Base-by-base conservation (phyloP, 2,329 filamentous ascomycete genomes). In the Aspergillus alliaceus region DNA sequence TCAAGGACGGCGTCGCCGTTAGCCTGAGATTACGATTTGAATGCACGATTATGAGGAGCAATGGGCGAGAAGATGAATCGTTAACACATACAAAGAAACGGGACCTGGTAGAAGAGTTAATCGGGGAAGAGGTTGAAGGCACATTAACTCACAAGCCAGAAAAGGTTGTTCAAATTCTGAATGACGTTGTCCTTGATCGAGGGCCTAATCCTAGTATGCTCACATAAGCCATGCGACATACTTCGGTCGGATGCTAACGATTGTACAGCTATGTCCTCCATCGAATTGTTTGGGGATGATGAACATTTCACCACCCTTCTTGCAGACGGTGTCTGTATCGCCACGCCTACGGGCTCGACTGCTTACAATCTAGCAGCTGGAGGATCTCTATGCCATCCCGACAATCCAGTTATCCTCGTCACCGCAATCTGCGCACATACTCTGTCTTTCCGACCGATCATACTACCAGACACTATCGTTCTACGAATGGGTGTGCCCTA, bases 391-490 rank as follows among this genome's bases (percentile, higher is more conserved):
- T 97, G 92, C 69, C 93, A 98, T 71, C 93, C 93, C 0, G 95
- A 98, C 66, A 98, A 97, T 72, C 95, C 93, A 0, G 93, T 97
- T 48, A 96, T 98, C 75, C 86, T 98, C 2, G 86, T 98, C 6
- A 96, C 93, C 0, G 90, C 93, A 50, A 96, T 98, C 55, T 97
- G 93, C 72, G 91, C 95, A 1, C 93, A 98, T 75, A 97, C 93
- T 0, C 82, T 98, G 3, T 96, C 91, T 2, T 98, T 98, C 82
- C 84, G 95, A 11, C 93, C 93, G n/a, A 95, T 98, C 67, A 95
- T 98, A 68, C 82, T 98, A 2, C 95, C 95, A 0, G 95, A 99
- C 75, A 97, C 93, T 0, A 96, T 98, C 60, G 93, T 98, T 1
- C 80, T 99, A 58, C 86, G 95, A 35, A 84, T 96, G 18, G 95